Evolutionary conservation across 2,329 filamentous ascomycete species (phyloP).

Genomic region (Neophaeococcomyces aloes): DNA sequence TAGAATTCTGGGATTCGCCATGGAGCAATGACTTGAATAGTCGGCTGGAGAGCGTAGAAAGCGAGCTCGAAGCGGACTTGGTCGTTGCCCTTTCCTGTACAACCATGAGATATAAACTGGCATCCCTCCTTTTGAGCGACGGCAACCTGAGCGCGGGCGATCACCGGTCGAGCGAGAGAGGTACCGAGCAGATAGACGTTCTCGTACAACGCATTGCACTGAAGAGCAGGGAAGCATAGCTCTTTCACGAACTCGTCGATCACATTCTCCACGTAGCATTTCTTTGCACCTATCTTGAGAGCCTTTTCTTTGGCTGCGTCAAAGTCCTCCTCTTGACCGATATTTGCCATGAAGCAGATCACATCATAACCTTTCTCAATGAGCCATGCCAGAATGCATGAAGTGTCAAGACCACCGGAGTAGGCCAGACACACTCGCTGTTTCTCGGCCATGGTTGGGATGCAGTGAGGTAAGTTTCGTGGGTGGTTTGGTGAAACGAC

Average conservation of each 20-base stretch:
- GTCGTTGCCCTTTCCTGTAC: constrained; percentile 39
- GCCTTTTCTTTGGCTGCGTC: constrained; percentile 58
- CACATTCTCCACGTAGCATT: constrained; percentile 48
- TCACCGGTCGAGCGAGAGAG: constrained; percentile 34
- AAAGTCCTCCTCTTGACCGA: constrained; percentile 64
- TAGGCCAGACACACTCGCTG: constrained; percentile 23
- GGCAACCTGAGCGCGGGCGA: constrained; percentile 36
- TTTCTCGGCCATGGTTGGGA: constrained; percentile 10
- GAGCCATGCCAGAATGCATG: constrained; percentile 42
- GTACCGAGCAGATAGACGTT: constrained; percentile 22
- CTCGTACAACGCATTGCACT: constrained; percentile 46
- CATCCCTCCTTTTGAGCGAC: constrained; percentile 35
- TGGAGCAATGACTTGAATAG: constrained; percentile 38
- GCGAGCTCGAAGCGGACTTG: constrained; percentile 42
- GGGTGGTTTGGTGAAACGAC: too few species aligned
- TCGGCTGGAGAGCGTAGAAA: constrained; percentile 38
- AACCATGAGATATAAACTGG: constrained; percentile 32
- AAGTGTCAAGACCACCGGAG: constrained; percentile 48
- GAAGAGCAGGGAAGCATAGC: constrained; percentile 68
- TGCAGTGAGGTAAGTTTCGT: neutral
- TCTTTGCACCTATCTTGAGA: constrained; percentile 56
- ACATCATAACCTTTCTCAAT: constrained; percentile 46
- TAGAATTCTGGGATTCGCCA: constrained; percentile 41
- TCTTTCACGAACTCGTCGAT: constrained; percentile 68
- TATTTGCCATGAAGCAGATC: constrained; percentile 58